A percentile compares a stretch with the other conserved stretches of the same genome.
Evolutionary conservation across 164 flowering plant genomes (phyloP).

Genomic region (Hamamelis virginiana): DNA sequence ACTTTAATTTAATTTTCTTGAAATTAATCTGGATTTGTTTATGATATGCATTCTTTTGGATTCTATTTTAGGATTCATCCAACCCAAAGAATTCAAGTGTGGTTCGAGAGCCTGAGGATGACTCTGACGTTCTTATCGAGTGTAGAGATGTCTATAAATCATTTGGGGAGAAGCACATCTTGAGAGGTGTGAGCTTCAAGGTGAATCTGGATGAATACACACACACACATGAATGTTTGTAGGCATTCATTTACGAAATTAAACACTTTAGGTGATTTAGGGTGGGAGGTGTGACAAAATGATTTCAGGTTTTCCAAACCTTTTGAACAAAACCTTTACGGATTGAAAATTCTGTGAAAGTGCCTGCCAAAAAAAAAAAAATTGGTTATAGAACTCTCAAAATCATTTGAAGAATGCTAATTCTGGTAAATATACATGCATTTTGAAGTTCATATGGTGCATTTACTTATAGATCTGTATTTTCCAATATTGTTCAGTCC

Average conservation of each 20-base stretch:
- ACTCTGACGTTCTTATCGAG: slow-evolving; percentile 80
- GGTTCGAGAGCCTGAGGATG: slow-evolving; percentile 39
- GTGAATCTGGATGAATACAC: slow-evolving; percentile 30
- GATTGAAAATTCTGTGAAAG: neutral
- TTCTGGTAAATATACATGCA: no score
- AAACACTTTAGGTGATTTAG: neutral
- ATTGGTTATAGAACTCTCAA: no score
- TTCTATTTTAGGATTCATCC: slow-evolving; percentile 38
- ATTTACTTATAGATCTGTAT: no score
- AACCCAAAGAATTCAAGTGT: slow-evolving; percentile 19
- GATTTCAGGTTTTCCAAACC: neutral
- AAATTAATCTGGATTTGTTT: no score
- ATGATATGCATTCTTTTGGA: neutral
- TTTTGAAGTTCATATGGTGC: no score
- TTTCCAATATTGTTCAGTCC: no score
- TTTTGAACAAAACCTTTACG: neutral
- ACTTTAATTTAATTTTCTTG: no score
- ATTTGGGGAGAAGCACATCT: slow-evolving; percentile 87
- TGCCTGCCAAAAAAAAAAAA: neutral
- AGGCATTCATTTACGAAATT: neutral
- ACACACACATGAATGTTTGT: neutral
- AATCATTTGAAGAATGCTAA: no score
- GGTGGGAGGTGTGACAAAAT: neutral
- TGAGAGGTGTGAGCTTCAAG: slow-evolving; percentile 97
- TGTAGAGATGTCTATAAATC: slow-evolving; percentile 88